Evolutionary conservation across 306 rosid genomes (phyloP).

Genomic region (Rubus idaeus): DNA sequence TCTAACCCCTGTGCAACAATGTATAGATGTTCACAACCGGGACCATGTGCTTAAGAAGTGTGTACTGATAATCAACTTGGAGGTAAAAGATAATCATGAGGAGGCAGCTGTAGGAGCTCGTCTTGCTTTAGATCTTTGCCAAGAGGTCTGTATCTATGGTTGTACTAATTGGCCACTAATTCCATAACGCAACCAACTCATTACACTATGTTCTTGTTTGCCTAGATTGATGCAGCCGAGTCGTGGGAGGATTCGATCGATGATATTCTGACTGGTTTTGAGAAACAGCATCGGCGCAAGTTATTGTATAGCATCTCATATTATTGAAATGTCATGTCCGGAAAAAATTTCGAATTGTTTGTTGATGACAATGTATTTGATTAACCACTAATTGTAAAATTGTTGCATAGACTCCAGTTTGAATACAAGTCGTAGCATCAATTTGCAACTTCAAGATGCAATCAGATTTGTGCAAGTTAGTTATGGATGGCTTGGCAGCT

Average conservation of each 20-base stretch:
- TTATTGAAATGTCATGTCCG: conserved; percentile 42
- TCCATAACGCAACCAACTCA: background rate
- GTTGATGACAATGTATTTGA: conserved; percentile 3
- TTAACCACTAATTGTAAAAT: conserved; percentile 15
- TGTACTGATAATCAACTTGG: conserved; percentile 81
- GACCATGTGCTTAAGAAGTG: conserved; percentile 66
- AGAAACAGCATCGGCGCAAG: conserved; percentile 76
- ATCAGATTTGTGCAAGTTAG: too few relatives aligned
- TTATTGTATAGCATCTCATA: conserved; percentile 73
- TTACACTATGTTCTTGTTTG: conserved; percentile 13
- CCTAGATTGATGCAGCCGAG: conserved; percentile 67
- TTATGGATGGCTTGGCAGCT: too few relatives aligned
- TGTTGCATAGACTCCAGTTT: conserved; percentile 13
- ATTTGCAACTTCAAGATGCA: too few relatives aligned
- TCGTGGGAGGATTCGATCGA: conserved; percentile 96
- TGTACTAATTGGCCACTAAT: background rate
- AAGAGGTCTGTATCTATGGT: conserved; percentile 50
- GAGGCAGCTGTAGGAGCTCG: conserved; percentile 93
- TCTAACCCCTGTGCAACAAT: conserved; percentile 24
- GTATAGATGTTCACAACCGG: conserved; percentile 77
- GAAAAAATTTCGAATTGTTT: background rate
- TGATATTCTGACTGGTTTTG: conserved; percentile 59
- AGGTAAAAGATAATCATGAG: conserved; percentile 97
- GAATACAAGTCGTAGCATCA: background rate
- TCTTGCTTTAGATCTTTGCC: conserved; percentile 76